Percentiles rank a stretch among this genome's conserved stretches.
phyloP scores from a whole-genome alignment of 192 early-diverging fungal genomes.

The Entomortierella chlamydospora region DNA sequence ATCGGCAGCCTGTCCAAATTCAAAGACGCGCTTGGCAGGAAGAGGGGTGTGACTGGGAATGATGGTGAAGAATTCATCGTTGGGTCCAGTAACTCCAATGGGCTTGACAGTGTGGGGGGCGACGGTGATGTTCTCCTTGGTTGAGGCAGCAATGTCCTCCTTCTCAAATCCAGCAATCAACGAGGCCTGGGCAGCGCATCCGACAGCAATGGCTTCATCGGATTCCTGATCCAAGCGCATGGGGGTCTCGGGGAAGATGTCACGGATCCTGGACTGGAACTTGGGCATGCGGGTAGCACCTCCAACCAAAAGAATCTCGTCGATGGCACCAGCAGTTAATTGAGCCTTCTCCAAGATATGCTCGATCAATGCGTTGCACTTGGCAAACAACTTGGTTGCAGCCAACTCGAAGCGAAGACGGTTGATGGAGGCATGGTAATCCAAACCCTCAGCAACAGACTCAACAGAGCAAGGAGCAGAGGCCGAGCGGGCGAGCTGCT shows the following conservation, averaged over 20 bases:
- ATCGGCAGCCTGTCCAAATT: constrained; percentile 73
- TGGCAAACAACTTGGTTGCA: constrained; percentile 78
- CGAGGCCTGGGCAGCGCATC: constrained; percentile 91
- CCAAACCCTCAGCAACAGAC: constrained; percentile 90
- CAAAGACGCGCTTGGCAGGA: constrained; percentile 82
- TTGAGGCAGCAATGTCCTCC: constrained; percentile 66
- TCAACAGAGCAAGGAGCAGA: constrained; percentile 94
- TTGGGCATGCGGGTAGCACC: constrained; percentile 89
- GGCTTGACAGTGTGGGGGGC: constrained; percentile 75
- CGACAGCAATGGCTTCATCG: constrained; percentile 92
- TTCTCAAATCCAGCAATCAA: constrained; percentile 74
- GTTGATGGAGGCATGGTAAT: constrained; percentile 86
- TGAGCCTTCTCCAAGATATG: constrained; percentile 74
- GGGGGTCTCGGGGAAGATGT: constrained; percentile 78
- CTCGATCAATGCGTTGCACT: constrained; percentile 73
- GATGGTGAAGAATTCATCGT: constrained; percentile 80
- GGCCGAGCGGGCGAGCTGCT: constrained; percentile 82
- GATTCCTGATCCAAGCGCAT: constrained; percentile 88
- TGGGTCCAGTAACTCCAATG: constrained; percentile 80
- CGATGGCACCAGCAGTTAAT: constrained; percentile 78
- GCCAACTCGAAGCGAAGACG: constrained; percentile 93
- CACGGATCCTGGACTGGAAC: constrained; percentile 80
- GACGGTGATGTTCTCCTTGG: constrained; percentile 63
- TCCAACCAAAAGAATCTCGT: constrained; percentile 89
- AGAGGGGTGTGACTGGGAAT: constrained; percentile 88